Conservation (phyloP, 495 filamentous ascomycete species). For the Lasiosphaeris hirsuta region DNA sequence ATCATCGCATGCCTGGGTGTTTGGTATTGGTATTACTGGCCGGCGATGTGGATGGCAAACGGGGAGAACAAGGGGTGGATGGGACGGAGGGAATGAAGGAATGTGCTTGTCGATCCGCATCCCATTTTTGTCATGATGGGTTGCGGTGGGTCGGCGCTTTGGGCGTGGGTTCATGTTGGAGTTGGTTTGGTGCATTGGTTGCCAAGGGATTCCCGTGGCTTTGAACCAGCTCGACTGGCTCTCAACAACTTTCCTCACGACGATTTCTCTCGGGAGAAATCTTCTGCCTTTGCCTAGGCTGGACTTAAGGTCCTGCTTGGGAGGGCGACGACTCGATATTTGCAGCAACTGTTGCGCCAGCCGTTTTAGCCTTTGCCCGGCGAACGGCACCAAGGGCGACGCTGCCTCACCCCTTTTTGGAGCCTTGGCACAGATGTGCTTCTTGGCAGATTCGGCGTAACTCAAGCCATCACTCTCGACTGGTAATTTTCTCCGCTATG, state of each 20-base stretch:
- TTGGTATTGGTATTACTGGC: background rate
- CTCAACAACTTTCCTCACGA: background rate
- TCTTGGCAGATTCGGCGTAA: background rate
- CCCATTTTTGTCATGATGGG: background rate
- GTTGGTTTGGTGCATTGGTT: too few species aligned
- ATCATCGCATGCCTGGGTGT: background rate
- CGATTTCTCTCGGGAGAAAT: too few species aligned
- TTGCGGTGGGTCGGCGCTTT: background rate
- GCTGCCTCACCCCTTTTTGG: background rate
- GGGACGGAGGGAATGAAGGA: background rate
- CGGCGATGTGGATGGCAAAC: background rate
- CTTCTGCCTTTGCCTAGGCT: too few species aligned
- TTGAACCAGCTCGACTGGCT: background rate
- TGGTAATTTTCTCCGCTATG: too few species aligned
- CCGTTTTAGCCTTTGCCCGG: constrained; percentile 23
- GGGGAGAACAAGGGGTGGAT: background rate
- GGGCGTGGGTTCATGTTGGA: too few species aligned
- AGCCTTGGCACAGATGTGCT: background rate
- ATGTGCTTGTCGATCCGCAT: background rate
- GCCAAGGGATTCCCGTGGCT: background rate
- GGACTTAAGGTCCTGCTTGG: background rate
- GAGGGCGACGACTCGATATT: background rate
- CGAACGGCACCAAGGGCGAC: constrained; percentile 6
- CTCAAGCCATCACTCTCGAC: background rate
- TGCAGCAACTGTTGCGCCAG: background rate